A percentile compares a stretch with the other conserved stretches of the same genome.
Conservation (phyloP, 345 rosid genomes). For the Odontarrhena argentea region DNA sequence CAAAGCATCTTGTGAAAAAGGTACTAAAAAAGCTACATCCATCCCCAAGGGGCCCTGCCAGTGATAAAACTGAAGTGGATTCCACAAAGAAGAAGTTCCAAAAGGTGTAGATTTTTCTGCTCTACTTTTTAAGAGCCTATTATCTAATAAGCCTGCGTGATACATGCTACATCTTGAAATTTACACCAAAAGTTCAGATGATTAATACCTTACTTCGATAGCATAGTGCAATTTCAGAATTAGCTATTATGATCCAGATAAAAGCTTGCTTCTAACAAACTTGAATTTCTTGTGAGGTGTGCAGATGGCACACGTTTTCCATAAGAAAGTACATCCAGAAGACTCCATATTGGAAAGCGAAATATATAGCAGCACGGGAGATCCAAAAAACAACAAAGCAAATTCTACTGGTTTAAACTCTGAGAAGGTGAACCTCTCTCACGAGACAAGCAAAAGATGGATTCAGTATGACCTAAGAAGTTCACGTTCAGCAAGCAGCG, state of each 20-base stretch:
- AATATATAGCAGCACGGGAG: constrained; percentile 31
- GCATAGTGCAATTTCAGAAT: constrained; percentile 1
- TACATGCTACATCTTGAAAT: constrained; percentile 21
- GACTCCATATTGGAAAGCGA: constrained; percentile 36
- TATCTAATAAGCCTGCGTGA: not conserved
- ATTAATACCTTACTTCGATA: constrained; percentile 14
- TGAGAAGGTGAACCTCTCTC: constrained; percentile 37
- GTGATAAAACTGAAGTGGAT: constrained; percentile 40
- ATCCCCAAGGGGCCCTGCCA: constrained; percentile 43
- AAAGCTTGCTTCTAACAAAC: constrained; percentile 23
- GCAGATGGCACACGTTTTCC: constrained; percentile 73
- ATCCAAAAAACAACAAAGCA: constrained; percentile 37
- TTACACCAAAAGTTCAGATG: constrained; percentile 21
- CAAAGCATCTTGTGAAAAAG: constrained; percentile 65
- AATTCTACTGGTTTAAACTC: constrained; percentile 39
- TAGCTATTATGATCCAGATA: constrained; percentile 15
- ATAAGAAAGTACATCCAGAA: constrained; percentile 80
- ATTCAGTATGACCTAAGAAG: constrained; percentile 41
- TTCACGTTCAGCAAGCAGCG: constrained; percentile 44
- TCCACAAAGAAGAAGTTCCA: constrained; percentile 60
- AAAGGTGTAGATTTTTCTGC: constrained; percentile 54
- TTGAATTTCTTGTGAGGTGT: constrained; percentile 34
- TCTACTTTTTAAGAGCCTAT: not conserved
- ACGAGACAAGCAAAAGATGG: constrained; percentile 45
- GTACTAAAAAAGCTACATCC: constrained; percentile 58